Percentiles rank a stretch among this genome's conserved stretches.
Conservation (phyloP, 2,329 filamentous ascomycete genomes). For the Clonostachys rosea region DNA sequence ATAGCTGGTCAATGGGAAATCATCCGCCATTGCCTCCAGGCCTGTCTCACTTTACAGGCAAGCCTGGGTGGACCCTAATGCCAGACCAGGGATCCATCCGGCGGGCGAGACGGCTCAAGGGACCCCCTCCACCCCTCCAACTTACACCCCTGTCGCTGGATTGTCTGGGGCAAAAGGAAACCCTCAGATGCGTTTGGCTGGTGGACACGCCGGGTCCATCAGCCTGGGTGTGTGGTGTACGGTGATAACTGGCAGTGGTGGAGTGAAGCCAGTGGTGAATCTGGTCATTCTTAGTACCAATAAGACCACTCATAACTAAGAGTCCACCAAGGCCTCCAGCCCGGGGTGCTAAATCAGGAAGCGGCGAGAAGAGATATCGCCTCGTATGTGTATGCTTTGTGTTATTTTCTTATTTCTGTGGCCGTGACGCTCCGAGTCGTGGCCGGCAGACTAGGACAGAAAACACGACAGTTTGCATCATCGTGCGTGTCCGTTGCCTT, state of each 20-base stretch:
- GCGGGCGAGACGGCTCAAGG: constrained; percentile 14
- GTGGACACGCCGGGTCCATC: background rate
- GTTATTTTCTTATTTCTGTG: background rate
- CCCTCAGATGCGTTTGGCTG: constrained; percentile 3
- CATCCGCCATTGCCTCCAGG: constrained; percentile 27
- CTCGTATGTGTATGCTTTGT: background rate
- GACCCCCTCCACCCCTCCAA: constrained; percentile 1
- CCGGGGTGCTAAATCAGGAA: no score
- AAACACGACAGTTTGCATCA: no score
- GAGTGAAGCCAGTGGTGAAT: no score
- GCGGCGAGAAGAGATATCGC: no score
- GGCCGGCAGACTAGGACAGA: no score
- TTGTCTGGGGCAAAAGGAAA: constrained; percentile 8
- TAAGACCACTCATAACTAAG: no score
- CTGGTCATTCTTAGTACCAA: no score
- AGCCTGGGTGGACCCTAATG: constrained; percentile 19
- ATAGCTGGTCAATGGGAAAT: background rate
- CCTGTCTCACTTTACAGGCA: constrained; percentile 49
- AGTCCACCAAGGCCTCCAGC: no score
- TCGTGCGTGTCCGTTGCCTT: no score
- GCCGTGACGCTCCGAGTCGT: no score
- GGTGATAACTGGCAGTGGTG: background rate
- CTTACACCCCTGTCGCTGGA: constrained; percentile 1
- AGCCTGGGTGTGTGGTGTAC: background rate
- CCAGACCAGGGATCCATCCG: constrained; percentile 8